Base-by-base conservation (phyloP, 2,329 filamentous ascomycete species). In the Diplodia intermedia region DNA sequence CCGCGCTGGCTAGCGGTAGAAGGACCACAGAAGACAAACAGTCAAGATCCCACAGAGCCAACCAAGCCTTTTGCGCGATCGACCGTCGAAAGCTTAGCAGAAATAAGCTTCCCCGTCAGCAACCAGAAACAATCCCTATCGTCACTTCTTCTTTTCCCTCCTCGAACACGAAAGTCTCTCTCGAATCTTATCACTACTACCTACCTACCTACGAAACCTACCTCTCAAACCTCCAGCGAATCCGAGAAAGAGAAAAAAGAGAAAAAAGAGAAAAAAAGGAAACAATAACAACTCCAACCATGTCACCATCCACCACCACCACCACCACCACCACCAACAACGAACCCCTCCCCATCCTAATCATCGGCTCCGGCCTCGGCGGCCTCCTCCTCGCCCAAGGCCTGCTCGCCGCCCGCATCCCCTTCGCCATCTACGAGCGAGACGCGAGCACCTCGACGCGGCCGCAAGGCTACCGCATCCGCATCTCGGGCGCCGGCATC, bases 401-500 rank as follows among this genome's bases (percentile, higher is more conserved):
- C 29, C 71, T 78, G 23, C 72, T 69, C 52, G 73, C 72, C 57
- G 71, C 73, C 55, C 71, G 70, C 36, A 77, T 78, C 31, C 76
- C 77, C 7, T 79, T 76, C 65, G 69, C 74, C 50, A 70, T 79
- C 63, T 79, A 74, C 69, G 77, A 79, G 67, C 78, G 82, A 18
- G 83, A 85, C 70, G 76, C 77, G n/a, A 81, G 78, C 2, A 76
- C 83, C n/a, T 74, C 80, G 0, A 88, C 87, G 71, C 87, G 88
- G 54, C 86, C 84, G 0, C 88, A 90, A 73, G 88, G 88, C 0
- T 90, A 90, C 76, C 79, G 88, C 2, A 79, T 89, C 7, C 85
- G 88, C 49, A 33, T 65, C 50, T 26, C 20, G 8, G 62, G 62
- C 49, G 62, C n/a, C 4, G 62, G 49, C 33, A 55, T 55, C 38